Conservation (phyloP, 2,329 filamentous ascomycete species). For the Conoideocrella luteorostrata region DNA sequence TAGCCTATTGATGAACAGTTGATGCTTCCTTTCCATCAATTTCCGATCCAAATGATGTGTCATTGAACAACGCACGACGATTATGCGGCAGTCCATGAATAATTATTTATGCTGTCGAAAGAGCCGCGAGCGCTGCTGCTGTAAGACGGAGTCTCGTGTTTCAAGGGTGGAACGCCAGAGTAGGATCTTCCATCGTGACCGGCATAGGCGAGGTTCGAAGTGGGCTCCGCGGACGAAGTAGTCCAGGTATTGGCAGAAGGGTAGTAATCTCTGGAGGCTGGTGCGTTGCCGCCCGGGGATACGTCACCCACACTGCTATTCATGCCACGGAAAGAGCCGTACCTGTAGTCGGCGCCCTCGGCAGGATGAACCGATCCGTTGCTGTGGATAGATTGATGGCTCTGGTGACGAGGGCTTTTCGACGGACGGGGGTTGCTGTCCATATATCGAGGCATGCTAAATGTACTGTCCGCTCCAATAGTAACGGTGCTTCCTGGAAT, state of each 20-base stretch:
- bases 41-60: too few relatives aligned
- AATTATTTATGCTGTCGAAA: constrained; percentile 46
- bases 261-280: constrained; percentile 45
- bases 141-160: constrained; percentile 35
- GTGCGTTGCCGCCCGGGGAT: constrained; percentile 21
- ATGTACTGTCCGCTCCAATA: constrained; percentile 35
- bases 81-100: constrained; percentile 50
- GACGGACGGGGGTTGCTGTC: constrained; percentile 46
- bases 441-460: constrained; percentile 52
- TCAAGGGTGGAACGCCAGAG: constrained; percentile 20
- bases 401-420: constrained; percentile 50
- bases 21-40: too few relatives aligned
- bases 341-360: constrained; percentile 50
- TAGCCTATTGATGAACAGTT: too few relatives aligned
- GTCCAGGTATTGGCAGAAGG: constrained; percentile 46
- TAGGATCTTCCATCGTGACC: constrained; percentile 30
- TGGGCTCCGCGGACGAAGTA: constrained; percentile 40
- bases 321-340: constrained; percentile 36
- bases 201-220: constrained; percentile 38
- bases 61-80: too few relatives aligned
- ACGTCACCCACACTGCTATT: constrained; percentile 25
- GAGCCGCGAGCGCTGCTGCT: constrained; percentile 33
- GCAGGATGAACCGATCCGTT: constrained; percentile 39
- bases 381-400: constrained; percentile 48
- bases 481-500: constrained; percentile 34